Conservation (phyloP, 2,329 filamentous ascomycete species). For the Alternaria sp. region DNA sequence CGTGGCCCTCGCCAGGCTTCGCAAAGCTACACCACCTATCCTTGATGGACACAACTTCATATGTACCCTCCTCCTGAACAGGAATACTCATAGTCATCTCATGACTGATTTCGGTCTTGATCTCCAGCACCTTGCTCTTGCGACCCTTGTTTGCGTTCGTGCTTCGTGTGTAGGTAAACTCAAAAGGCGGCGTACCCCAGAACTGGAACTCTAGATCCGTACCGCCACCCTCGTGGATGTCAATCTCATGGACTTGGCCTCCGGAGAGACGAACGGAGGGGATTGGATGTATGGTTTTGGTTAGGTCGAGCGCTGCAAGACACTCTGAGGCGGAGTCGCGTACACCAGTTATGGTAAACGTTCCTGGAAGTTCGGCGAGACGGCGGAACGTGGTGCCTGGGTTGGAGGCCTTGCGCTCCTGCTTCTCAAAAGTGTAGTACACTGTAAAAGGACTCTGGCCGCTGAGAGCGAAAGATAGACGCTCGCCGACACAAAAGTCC, state of each 20-base stretch:
- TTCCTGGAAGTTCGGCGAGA: slow-evolving; percentile 88
- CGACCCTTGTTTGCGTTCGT: slow-evolving; percentile 74
- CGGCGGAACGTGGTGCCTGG: slow-evolving; percentile 87
- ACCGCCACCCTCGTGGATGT: slow-evolving; percentile 96
- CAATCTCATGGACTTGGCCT: slow-evolving; percentile 80
- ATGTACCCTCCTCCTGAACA: slow-evolving; percentile 93
- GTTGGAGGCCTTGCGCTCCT: slow-evolving; percentile 79
- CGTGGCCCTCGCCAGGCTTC: slow-evolving; percentile 65
- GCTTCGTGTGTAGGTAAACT: slow-evolving; percentile 95
- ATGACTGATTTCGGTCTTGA: slow-evolving; percentile 84
- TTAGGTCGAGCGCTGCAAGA: slow-evolving; percentile 78
- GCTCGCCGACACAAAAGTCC: slow-evolving; percentile 96
- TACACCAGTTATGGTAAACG: slow-evolving; percentile 86
- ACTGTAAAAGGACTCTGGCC: slow-evolving; percentile 93
- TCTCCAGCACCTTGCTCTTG: slow-evolving; percentile 81
- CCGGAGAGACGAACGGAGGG: slow-evolving; percentile 90
- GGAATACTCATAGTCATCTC: slow-evolving; percentile 83
- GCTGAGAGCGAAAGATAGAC: slow-evolving; percentile 89
- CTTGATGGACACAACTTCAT: slow-evolving; percentile 96
- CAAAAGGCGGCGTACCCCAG: slow-evolving; percentile 93
- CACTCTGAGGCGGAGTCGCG: slow-evolving; percentile 91
- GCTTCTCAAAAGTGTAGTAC: slow-evolving; percentile 86
- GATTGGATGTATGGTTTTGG: slow-evolving; percentile 88
- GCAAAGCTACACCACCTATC: slow-evolving; percentile 92
- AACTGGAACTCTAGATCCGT: slow-evolving; percentile 96